Evolutionary conservation across 2,329 filamentous ascomycete genomes (phyloP), one percentile per base, ranked within the genome.

Genomic region (Xylaria sp.): DNA sequence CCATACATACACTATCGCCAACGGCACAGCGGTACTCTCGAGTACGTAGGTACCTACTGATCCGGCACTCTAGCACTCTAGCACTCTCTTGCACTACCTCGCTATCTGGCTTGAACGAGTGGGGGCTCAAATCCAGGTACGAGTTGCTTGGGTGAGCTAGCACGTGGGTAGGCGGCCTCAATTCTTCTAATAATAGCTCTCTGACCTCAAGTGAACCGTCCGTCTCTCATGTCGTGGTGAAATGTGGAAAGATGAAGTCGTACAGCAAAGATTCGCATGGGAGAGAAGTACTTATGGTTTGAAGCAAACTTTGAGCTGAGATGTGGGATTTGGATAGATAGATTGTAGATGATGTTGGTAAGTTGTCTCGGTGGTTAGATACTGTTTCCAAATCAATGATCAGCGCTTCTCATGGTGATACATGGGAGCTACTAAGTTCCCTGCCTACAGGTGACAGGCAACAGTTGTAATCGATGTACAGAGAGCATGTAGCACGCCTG

Each of bases 141-240:
- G 57, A 57, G 34, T 61, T 39, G 61, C 66, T 68, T 59, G 63
- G 60, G 39, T 44, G 52, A 68, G 56, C 61, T 64, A 50, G 41
- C 46, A 57, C 51, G 57, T 69, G 63, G 63, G 64, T 18, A 52
- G 67, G 67, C 67, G 67, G 67, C 67, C 67, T 69, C 67, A 69
- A 23, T 68, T 63, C 52, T n/a, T 55, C 37, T 58, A 50, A 32
- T 62, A 58, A 59, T 39, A 64, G 54, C 34, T 34, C 34, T 37
- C 25, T 32, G 25, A 12, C 15, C 25, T 23, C 32, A 39, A 65
- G 62, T 23, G 23, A 46, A 15, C 44, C 23, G 25, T 54, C n/a
- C 23, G 50, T 62, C 37, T 48, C 28, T 55, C 9, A 25, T 51
- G 28, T 68, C 41, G 62, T 39, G 56, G 46, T 37, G 46, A 39